Percentiles rank a stretch among this genome's conserved stretches.
These are phyloP conservation scores for Salvia sclarea DNA, from an alignment of 305 asterid species.

Conservation along the genomic window DNA sequence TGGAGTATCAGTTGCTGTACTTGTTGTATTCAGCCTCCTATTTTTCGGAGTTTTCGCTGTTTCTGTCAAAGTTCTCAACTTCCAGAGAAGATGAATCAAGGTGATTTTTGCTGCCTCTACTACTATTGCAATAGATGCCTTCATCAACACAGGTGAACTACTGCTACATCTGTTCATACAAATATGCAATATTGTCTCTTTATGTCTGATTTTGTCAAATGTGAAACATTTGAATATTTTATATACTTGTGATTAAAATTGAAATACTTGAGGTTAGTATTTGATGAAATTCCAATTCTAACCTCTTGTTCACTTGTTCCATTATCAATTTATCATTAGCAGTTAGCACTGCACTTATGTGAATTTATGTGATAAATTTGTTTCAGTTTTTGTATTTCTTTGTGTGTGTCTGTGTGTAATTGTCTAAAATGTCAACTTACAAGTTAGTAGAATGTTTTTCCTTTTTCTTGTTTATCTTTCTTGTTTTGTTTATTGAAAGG, in stretches of 20 bases:
- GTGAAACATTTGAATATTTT: neutral
- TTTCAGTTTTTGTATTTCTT: too few species aligned
- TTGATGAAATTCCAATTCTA: too few species aligned
- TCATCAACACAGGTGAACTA: neutral
- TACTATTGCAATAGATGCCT: neutral
- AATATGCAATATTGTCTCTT: neutral
- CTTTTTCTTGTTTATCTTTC: too few species aligned
- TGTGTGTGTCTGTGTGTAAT: too few species aligned
- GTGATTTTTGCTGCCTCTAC: neutral
- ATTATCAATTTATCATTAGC: too few species aligned
- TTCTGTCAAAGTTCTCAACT: conserved; percentile 68
- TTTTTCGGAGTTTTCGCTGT: conserved; percentile 62
- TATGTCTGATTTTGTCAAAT: neutral
- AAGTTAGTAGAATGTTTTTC: too few species aligned
- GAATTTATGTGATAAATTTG: too few species aligned
- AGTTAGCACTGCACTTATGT: too few species aligned
- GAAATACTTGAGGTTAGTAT: neutral
- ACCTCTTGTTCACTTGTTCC: too few species aligned
- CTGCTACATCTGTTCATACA: neutral
- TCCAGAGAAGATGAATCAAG: conserved; percentile 55
- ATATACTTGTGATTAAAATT: neutral
- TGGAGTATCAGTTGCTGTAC: conserved; percentile 48
- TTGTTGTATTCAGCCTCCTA: conserved; percentile 49
- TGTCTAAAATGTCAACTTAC: too few species aligned
- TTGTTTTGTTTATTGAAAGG: too few species aligned